A percentile compares a stretch with the other conserved stretches of the same genome.
Evolutionary conservation across 2,329 filamentous ascomycete genomes (phyloP).

Genomic region (Pleoardoris graminearum): DNA sequence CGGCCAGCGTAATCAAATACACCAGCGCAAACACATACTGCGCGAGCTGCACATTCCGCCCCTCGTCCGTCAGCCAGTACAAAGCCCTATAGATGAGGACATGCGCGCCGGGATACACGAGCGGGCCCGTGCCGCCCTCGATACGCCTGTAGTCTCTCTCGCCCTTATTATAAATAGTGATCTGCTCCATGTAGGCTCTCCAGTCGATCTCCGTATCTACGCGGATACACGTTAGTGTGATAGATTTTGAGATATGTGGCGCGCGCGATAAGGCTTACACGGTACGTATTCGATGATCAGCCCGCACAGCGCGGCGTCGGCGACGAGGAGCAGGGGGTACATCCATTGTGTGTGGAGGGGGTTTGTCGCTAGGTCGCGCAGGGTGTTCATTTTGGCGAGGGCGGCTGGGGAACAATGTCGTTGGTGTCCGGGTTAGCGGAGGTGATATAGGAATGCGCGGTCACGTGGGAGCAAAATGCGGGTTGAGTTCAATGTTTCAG

Average conservation of each 20-base stretch:
- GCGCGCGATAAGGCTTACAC: slow-evolving; percentile 62
- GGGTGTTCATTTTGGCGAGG: slow-evolving; percentile 10
- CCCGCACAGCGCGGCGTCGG: slow-evolving; percentile 72
- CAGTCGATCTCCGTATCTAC: slow-evolving; percentile 97
- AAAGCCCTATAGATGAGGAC: slow-evolving; percentile 86
- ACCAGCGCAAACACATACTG: slow-evolving; percentile 80
- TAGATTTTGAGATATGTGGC: neutral
- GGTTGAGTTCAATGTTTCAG: too few relatives aligned
- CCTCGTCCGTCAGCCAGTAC: slow-evolving; percentile 75
- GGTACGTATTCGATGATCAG: slow-evolving; percentile 80
- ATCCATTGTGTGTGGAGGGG: slow-evolving; percentile 65
- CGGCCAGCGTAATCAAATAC: slow-evolving; percentile 73
- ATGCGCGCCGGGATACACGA: slow-evolving; percentile 94
- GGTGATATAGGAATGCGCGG: slow-evolving; percentile 14
- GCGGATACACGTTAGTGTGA: neutral
- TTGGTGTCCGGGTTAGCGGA: slow-evolving; percentile 10
- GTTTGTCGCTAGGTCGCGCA: slow-evolving; percentile 54
- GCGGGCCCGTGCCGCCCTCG: slow-evolving; percentile 83
- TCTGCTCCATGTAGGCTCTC: slow-evolving; percentile 94
- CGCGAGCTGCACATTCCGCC: slow-evolving; percentile 75
- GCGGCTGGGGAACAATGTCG: slow-evolving; percentile 12
- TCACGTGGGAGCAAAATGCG: too few relatives aligned
- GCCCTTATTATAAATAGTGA: slow-evolving; percentile 75
- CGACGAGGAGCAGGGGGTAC: slow-evolving; percentile 66
- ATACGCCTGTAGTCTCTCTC: slow-evolving; percentile 89